A percentile compares a stretch with the other conserved stretches of the same genome.
These are phyloP conservation scores for Asterella californica DNA, from an alignment of 225 moss, liverwort and hornwort genomes.

Conservation along the genomic window DNA sequence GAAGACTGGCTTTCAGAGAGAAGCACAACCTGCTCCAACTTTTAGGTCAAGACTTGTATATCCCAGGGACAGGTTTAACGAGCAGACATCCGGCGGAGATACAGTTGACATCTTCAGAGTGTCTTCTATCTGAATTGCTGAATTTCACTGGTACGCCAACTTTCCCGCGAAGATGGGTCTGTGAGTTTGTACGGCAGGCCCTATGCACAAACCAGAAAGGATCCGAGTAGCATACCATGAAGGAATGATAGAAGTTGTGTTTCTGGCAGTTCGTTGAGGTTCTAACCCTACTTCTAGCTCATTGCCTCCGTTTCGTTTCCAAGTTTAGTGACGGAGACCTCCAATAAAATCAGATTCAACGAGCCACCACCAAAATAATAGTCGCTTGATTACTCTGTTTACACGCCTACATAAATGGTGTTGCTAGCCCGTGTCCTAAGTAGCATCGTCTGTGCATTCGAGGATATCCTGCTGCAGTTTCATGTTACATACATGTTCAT, in stretches of 20 bases:
- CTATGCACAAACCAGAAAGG: no score
- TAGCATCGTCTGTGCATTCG: neutral
- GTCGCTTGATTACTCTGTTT: neutral
- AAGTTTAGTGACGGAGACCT: neutral
- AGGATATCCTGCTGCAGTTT: neutral
- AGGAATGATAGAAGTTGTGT: no score
- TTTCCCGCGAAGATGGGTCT: neutral
- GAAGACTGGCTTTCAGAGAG: neutral
- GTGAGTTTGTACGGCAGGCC: neutral
- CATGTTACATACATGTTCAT: neutral
- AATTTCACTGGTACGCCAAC: neutral
- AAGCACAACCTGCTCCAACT: neutral
- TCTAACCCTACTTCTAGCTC: no score
- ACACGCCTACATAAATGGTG: neutral
- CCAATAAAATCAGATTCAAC: neutral
- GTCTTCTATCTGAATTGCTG: neutral
- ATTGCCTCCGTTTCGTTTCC: neutral
- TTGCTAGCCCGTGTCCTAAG: neutral
- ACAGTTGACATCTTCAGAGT: neutral
- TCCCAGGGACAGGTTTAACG: neutral
- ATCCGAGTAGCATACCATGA: no score
- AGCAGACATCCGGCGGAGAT: neutral
- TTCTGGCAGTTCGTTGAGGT: no score
- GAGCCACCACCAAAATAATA: neutral
- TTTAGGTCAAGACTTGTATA: neutral